Percentiles rank a stretch among this genome's conserved stretches.
phyloP scores from a whole-genome alignment of 2,329 filamentous ascomycete genomes.

The Fusarium sambucinum region DNA sequence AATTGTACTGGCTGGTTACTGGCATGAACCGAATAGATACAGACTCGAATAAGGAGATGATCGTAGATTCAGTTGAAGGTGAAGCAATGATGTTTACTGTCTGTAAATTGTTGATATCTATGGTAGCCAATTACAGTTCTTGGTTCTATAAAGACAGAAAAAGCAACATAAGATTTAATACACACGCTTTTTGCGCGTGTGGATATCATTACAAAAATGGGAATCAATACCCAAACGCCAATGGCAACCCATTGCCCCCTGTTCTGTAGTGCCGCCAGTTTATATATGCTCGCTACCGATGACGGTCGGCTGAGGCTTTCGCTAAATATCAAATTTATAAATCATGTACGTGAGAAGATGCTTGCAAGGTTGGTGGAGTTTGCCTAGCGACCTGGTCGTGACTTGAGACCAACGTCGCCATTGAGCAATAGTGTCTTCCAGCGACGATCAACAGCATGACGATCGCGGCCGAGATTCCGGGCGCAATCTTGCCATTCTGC shows the following conservation, averaged over 20 bases:
- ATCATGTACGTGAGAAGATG: slow-evolving; percentile 37
- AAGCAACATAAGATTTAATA: slow-evolving; percentile 37
- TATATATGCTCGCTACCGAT: slow-evolving; percentile 30
- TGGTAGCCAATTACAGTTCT: slow-evolving; percentile 16
- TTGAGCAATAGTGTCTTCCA: slow-evolving; percentile 73
- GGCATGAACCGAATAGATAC: not conserved
- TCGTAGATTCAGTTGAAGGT: not conserved
- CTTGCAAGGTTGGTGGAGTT: slow-evolving; percentile 54
- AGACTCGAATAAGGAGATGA: not conserved
- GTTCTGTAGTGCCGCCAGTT: slow-evolving; percentile 38
- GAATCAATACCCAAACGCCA: slow-evolving; percentile 37
- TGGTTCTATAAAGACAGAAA: slow-evolving; percentile 5
- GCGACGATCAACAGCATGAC: slow-evolving; percentile 66
- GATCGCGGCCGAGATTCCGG: slow-evolving; percentile 70
- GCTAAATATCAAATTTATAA: slow-evolving; percentile 32
- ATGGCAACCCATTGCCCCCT: slow-evolving; percentile 36
- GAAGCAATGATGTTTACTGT: slow-evolving; percentile 10
- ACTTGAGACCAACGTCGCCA: slow-evolving; percentile 71
- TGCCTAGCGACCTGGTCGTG: slow-evolving; percentile 59
- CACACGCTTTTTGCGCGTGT: slow-evolving; percentile 34
- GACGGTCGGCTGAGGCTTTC: slow-evolving; percentile 30
- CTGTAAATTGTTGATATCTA: slow-evolving; percentile 27
- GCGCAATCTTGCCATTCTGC: slow-evolving; percentile 77
- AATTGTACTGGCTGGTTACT: not conserved
- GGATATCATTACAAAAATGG: slow-evolving; percentile 47